A percentile compares a stretch with the other conserved stretches of the same genome.
These are phyloP conservation scores for Mycena polygramma DNA, from an alignment of 768 basidiomycete genomes.

Conservation along the genomic window DNA sequence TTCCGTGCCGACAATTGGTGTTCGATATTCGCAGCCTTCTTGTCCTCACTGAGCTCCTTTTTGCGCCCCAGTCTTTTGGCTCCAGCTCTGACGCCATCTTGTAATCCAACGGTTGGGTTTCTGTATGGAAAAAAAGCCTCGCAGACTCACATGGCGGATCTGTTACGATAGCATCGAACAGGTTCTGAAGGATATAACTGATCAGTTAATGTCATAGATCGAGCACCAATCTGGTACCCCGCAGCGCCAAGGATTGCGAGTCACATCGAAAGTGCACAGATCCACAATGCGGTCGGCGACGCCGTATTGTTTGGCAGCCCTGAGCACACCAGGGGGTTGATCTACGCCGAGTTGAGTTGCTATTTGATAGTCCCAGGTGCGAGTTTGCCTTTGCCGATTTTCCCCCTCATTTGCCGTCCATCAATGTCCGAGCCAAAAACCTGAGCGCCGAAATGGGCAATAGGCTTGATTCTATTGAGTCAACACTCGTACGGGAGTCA, in stretches of 20 bases:
- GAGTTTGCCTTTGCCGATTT: slow-evolving; percentile 87
- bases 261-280: slow-evolving; percentile 94
- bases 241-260: slow-evolving; percentile 87
- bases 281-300: slow-evolving; percentile 81
- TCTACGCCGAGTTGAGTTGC: slow-evolving; percentile 41
- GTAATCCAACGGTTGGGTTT: neutral
- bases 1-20: slow-evolving; percentile 54
- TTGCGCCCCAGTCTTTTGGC: slow-evolving; percentile 86
- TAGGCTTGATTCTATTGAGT: slow-evolving; percentile 65
- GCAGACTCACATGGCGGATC: slow-evolving; percentile 88
- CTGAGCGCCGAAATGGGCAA: slow-evolving; percentile 88
- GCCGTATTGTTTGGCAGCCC: slow-evolving; percentile 89
- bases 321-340: slow-evolving; percentile 76
- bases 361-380: neutral
- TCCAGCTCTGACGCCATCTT: slow-evolving; percentile 93
- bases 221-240: slow-evolving; percentile 57
- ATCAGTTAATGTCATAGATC: neutral
- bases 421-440: slow-evolving; percentile 97
- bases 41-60: slow-evolving; percentile 56
- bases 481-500: slow-evolving; percentile 14
- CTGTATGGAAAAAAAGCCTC: neutral
- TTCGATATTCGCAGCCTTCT: slow-evolving; percentile 53
- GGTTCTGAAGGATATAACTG: slow-evolving; percentile 38
- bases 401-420: slow-evolving; percentile 96
- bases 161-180: slow-evolving; percentile 95